Evolutionary conservation across 1,284 basidiomycete species (phyloP).

Genomic region (Ceratobasidium sp.): DNA sequence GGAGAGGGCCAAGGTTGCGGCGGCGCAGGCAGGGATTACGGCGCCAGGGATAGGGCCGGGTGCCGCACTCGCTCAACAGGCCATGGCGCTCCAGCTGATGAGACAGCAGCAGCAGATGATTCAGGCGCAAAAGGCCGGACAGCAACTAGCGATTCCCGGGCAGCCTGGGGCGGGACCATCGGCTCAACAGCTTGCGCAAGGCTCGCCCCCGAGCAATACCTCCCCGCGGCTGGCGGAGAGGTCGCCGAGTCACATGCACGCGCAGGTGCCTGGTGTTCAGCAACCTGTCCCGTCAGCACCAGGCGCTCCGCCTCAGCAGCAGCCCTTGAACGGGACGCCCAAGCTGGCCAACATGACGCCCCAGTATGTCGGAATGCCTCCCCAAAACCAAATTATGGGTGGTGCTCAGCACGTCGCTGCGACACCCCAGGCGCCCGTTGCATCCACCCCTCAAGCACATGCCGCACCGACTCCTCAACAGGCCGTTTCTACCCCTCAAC

Average conservation of each 20-base stretch:
- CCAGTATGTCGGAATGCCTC: no score
- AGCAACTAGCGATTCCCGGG: background rate
- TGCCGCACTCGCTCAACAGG: slow-evolving; percentile 7
- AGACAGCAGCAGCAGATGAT: background rate
- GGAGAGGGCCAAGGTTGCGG: background rate
- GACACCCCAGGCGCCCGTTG: background rate
- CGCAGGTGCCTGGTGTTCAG: background rate
- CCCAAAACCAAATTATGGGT: no score
- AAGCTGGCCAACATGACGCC: background rate
- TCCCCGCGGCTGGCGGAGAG: background rate
- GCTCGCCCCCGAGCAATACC: slow-evolving; percentile 5
- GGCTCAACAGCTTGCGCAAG: background rate
- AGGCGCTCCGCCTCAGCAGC: background rate
- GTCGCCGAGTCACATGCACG: slow-evolving; percentile 8
- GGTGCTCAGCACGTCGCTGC: background rate
- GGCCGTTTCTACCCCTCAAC: slow-evolving; percentile 19
- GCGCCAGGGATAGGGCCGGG: no score
- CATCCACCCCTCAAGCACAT: slow-evolving; percentile 2
- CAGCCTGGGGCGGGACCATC: background rate
- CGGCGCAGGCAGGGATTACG: background rate
- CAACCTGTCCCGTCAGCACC: background rate
- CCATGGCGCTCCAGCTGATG: slow-evolving; percentile 4
- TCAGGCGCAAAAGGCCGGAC: background rate
- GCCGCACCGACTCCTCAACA: slow-evolving; percentile 13
- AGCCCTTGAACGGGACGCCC: background rate